phyloP scores from a whole-genome alignment of 192 early-diverging fungal species.

The Podila clonocystis region DNA sequence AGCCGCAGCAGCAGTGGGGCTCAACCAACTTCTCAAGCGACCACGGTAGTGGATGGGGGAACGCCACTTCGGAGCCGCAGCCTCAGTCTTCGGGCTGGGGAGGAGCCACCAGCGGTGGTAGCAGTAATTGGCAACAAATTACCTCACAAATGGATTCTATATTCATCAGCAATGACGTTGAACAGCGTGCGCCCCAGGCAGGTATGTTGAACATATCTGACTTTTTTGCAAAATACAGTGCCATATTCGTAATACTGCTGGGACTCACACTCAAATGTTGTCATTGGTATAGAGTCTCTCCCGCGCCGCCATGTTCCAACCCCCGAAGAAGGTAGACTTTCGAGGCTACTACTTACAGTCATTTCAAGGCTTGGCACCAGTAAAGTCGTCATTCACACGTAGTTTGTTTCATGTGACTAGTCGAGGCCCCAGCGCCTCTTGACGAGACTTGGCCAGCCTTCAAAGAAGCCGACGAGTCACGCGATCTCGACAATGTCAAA shows the following conservation, averaged over 20 bases:
- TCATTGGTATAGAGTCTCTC: too few relatives aligned
- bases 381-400: too few relatives aligned
- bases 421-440: slow-evolving; percentile 5
- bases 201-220: too few relatives aligned
- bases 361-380: too few relatives aligned
- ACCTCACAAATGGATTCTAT: slow-evolving; percentile 9
- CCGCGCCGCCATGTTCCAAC: too few relatives aligned
- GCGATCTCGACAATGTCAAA: slow-evolving; percentile 44
- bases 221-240: too few relatives aligned
- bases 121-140: not conserved
- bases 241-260: too few relatives aligned
- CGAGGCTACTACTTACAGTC: not conserved
- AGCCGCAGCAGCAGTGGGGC: not conserved
- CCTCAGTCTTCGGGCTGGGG: not conserved
- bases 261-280: too few relatives aligned
- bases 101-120: not conserved
- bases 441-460: slow-evolving; percentile 35
- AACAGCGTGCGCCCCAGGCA: not conserved
- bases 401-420: not conserved
- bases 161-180: not conserved
- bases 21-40: not conserved
- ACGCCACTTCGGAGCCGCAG: not conserved
- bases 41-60: not conserved
- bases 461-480: slow-evolving; percentile 21
- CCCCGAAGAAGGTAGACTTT: not conserved